Conservation (phyloP, 805 yeast genomes). For the Tetrapisispora phaffii region DNA sequence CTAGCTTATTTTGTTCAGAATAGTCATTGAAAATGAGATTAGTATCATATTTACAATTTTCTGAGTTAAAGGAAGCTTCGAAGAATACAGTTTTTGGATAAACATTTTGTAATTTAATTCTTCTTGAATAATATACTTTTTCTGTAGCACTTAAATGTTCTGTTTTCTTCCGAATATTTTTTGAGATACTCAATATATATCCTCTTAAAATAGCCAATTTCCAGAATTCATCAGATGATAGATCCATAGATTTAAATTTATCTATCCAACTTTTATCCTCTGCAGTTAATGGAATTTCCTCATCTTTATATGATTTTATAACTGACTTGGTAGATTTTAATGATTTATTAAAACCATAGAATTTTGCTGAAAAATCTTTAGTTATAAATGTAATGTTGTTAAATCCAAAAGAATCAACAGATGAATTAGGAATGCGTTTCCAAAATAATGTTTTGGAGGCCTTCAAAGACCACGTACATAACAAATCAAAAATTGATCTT, state of each 20-base stretch:
- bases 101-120: slow-evolving; percentile 16
- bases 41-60: neutral
- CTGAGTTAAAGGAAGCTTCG: slow-evolving; percentile 29
- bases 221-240: slow-evolving; percentile 69
- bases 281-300: slow-evolving; percentile 45
- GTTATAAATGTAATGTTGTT: slow-evolving; percentile 20
- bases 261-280: slow-evolving; percentile 69
- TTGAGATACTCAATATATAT: slow-evolving; percentile 52
- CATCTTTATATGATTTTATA: slow-evolving; percentile 32
- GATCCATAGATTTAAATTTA: slow-evolving; percentile 61
- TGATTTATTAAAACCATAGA: slow-evolving; percentile 19
- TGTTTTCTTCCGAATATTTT: slow-evolving; percentile 8
- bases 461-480: slow-evolving; percentile 61
- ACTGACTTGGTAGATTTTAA: slow-evolving; percentile 6
- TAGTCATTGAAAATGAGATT: neutral
- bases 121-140: neutral
- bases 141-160: neutral
- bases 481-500: slow-evolving; percentile 51
- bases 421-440: slow-evolving; percentile 40
- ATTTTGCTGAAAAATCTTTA: slow-evolving; percentile 20
- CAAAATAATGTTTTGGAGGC: slow-evolving; percentile 69
- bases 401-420: slow-evolving; percentile 39
- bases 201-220: slow-evolving; percentile 63
- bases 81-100: slow-evolving; percentile 46
- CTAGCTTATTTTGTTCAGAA: neutral